phyloP scores from a whole-genome alignment of 192 early-diverging fungal genomes.

The Glomus cerebriforme region DNA sequence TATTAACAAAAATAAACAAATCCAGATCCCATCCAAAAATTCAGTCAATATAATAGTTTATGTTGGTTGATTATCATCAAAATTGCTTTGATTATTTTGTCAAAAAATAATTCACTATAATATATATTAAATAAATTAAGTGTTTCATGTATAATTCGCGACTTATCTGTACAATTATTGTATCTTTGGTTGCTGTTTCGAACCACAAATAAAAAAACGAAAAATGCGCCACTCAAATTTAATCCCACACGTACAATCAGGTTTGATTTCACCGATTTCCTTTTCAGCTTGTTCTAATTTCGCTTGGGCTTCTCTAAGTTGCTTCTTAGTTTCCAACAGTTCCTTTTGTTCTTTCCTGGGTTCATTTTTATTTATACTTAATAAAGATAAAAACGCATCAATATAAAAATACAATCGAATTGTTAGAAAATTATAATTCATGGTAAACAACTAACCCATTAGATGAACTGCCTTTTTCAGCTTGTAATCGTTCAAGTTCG shows the following conservation, averaged over 20 bases:
- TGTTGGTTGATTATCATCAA: background rate
- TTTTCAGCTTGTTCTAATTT: constrained; percentile 41
- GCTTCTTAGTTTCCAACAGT: constrained; percentile 34
- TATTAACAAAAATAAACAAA: background rate
- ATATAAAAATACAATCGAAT: background rate
- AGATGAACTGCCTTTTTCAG: constrained; percentile 31
- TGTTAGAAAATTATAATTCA: background rate
- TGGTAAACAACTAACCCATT: constrained; percentile 21
- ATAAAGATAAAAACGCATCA: background rate
- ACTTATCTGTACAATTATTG: background rate
- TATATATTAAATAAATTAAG: background rate
- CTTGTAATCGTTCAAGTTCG: constrained; percentile 39
- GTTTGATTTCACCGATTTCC: constrained; percentile 37
- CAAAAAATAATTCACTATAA: background rate
- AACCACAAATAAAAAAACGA: constrained; percentile 4
- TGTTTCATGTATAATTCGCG: background rate
- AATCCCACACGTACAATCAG: constrained; percentile 39
- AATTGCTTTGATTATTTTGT: background rate
- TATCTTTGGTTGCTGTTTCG: background rate
- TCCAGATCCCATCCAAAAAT: background rate
- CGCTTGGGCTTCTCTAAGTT: constrained; percentile 36
- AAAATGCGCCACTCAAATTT: background rate
- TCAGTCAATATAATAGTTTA: background rate
- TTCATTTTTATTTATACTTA: constrained; percentile 6
- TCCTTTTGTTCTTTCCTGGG: constrained; percentile 35